phyloP scores from a whole-genome alignment of 345 rosid genomes.

The Euphorbia lathyris region DNA sequence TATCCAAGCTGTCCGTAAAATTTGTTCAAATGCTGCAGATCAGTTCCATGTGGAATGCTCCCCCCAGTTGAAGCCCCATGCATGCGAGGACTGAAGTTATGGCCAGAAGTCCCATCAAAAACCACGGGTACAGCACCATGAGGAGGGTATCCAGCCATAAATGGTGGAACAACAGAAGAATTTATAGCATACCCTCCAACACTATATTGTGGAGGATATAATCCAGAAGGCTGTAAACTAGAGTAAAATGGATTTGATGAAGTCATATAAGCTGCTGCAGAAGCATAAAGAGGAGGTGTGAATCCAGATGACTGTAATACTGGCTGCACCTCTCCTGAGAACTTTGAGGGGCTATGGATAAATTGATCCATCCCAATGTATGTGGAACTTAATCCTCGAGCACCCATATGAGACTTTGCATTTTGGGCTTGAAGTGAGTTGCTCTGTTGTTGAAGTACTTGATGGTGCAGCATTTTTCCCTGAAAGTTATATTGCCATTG shows the following conservation, averaged over 20 bases:
- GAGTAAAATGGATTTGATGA: slow-evolving; percentile 65
- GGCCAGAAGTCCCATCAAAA: slow-evolving; percentile 49
- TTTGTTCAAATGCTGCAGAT: slow-evolving; percentile 44
- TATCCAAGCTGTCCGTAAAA: slow-evolving; percentile 41
- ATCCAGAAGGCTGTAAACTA: slow-evolving; percentile 61
- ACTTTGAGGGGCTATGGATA: slow-evolving; percentile 42
- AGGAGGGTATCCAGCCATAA: slow-evolving; percentile 66
- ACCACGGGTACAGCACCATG: slow-evolving; percentile 62
- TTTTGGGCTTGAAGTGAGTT: slow-evolving; percentile 37
- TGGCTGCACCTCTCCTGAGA: slow-evolving; percentile 55
- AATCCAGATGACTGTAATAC: slow-evolving; percentile 61
- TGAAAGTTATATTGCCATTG: slow-evolving; percentile 30
- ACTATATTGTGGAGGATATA: slow-evolving; percentile 63
- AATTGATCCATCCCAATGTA: slow-evolving; percentile 30
- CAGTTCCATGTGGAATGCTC: slow-evolving; percentile 36
- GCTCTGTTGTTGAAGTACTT: slow-evolving; percentile 27
- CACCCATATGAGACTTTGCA: slow-evolving; percentile 27
- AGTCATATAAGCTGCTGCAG: slow-evolving; percentile 61
- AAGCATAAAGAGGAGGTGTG: slow-evolving; percentile 56
- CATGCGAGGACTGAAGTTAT: slow-evolving; percentile 37
- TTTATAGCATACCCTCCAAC: slow-evolving; percentile 57
- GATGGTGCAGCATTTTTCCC: slow-evolving; percentile 26
- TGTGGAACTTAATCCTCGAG: slow-evolving; percentile 19
- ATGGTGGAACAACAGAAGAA: slow-evolving; percentile 57
- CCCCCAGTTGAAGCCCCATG: slow-evolving; percentile 41